Base-by-base conservation (phyloP, 352 stramenopile species). In the Pythium grandisporangium region DNA sequence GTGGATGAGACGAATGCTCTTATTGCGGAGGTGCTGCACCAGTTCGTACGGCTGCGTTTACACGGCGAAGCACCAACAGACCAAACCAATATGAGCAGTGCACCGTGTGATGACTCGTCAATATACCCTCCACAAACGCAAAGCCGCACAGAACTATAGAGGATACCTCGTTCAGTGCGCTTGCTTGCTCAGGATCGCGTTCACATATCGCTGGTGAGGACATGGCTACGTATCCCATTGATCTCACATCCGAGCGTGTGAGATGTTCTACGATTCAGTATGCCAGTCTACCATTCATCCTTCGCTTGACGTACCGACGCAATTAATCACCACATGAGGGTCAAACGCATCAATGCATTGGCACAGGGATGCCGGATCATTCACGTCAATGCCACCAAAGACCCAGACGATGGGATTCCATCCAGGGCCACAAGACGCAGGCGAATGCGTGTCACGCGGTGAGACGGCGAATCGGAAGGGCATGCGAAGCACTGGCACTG, bases 121-220 rank as follows among this genome's bases (percentile, higher is more conserved):
- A n/a, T n/a, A n/a, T n/a, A n/a, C n/a, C n/a, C n/a, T n/a, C n/a
- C n/a, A n/a, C n/a, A n/a, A n/a, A n/a, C n/a, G n/a, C n/a, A n/a
- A n/a, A n/a, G n/a, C n/a, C n/a, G n/a, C n/a, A n/a, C n/a, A n/a
- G n/a, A n/a, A n/a, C n/a, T n/a, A n/a, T n/a, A n/a, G n/a, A n/a
- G 25, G 12, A 38, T 41, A 80, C 69, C 48, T 85, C 57, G 37
- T 85, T 85, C 39, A 80, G 34, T 6, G 40, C 27, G 5, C 30
- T 43, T n/a, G 67, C 53, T 12, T 41, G 46, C 42, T 61, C 51
- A 5, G 58, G 58, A n/a, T 73, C 43, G 39, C 67, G 70, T 50
- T 85, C 56, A 23, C 69, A 83, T n/a, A 55, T 48, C 25, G 67
- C 67, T 24, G 72, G 66, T 2, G 69, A 83, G 7, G 72, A 70